phyloP scores from a whole-genome alignment of 331 rosid species.

The Acacia concinna region DNA sequence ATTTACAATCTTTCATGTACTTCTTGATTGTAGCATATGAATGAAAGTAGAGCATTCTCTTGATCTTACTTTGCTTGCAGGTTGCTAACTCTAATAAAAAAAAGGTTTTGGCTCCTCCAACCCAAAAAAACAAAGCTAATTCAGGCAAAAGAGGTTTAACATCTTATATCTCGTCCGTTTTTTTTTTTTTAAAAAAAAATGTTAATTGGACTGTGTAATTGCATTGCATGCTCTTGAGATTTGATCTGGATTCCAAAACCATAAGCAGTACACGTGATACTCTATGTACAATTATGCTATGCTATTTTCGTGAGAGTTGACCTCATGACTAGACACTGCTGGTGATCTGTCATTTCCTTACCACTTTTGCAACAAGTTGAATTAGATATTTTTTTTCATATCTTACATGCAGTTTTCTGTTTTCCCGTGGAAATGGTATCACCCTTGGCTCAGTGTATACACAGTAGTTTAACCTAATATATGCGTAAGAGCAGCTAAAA shows the following conservation, averaged over 20 bases:
- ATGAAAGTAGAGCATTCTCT: neutral
- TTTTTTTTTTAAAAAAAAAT: no score
- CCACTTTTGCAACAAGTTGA: neutral
- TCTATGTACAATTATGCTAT: neutral
- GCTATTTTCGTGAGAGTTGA: constrained; percentile 3
- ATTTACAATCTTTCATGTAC: neutral
- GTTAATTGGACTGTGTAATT: neutral
- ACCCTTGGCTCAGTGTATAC: constrained; percentile 2
- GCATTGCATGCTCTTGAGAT: constrained; percentile 1
- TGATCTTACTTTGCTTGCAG: constrained; percentile 42
- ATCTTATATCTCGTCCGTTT: neutral
- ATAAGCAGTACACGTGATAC: neutral
- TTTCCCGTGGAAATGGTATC: constrained; percentile 3
- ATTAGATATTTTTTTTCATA: constrained; percentile 5
- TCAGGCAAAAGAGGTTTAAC: constrained; percentile 75
- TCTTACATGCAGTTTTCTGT: neutral
- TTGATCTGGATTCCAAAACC: neutral
- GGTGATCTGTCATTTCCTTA: neutral
- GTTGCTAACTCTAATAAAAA: constrained; percentile 77
- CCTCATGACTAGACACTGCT: neutral
- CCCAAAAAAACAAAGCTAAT: constrained; percentile 85
- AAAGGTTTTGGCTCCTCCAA: constrained; percentile 83
- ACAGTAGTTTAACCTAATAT: no score
- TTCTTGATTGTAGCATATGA: neutral
- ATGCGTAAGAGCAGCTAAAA: neutral